phyloP scores from a whole-genome alignment of 2,329 filamentous ascomycete species.

The Stemphylium lycopersici region DNA sequence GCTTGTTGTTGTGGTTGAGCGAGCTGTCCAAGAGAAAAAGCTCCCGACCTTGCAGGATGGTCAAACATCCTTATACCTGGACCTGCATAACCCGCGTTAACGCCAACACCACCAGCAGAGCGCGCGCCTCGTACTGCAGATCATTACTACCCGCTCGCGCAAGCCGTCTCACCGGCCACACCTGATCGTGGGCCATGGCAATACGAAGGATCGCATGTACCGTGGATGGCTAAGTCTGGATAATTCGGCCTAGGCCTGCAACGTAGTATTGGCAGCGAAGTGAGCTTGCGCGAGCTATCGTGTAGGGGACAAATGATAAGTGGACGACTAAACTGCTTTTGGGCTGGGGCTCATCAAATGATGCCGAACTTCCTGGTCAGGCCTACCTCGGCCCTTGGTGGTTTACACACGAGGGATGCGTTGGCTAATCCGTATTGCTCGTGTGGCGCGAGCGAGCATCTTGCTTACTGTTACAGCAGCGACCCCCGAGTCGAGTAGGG shows the following conservation, averaged over 20 bases:
- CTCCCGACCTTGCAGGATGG: neutral
- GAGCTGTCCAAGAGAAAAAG: conserved; percentile 10
- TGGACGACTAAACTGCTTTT: conserved; percentile 12
- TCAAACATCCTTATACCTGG: conserved; percentile 19
- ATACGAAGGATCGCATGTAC: conserved; percentile 23
- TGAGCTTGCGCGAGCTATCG: conserved; percentile 14
- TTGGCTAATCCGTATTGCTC: too few species aligned
- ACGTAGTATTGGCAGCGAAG: conserved; percentile 22
- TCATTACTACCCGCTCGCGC: conserved; percentile 5
- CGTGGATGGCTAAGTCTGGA: neutral
- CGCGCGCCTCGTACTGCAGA: conserved; percentile 10
- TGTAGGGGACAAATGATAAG: conserved; percentile 12
- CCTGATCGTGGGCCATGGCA: conserved; percentile 16
- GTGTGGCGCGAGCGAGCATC: too few species aligned
- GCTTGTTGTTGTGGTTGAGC: conserved; percentile 5
- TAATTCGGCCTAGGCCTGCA: conserved; percentile 21
- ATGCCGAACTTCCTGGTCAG: conserved; percentile 11
- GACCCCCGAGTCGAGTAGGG: too few species aligned
- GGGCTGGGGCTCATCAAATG: conserved; percentile 6
- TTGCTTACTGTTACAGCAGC: too few species aligned
- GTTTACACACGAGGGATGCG: too few species aligned
- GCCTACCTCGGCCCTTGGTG: too few species aligned
- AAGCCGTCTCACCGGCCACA: conserved; percentile 12
- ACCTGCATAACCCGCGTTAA: conserved; percentile 7
- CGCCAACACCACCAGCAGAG: neutral